Conservation (phyloP, 495 filamentous ascomycete genomes). For the Tuber brumale region DNA sequence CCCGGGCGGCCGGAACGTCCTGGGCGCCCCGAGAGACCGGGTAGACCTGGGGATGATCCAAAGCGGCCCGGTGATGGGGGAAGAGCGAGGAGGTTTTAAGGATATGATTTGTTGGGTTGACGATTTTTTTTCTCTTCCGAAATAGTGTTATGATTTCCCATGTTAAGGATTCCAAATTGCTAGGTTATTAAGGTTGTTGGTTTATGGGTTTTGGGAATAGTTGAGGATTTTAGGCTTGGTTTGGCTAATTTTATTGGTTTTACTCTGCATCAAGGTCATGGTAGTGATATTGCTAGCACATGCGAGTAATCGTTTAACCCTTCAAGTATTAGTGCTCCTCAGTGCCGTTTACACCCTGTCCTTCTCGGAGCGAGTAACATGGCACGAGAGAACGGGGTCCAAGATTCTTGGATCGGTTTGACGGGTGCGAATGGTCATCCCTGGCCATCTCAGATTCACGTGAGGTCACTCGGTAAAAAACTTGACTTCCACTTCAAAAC, state of each 20-base stretch:
- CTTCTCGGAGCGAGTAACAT: neutral
- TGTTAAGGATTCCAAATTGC: neutral
- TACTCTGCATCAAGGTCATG: neutral
- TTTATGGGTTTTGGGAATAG: conserved; percentile 3
- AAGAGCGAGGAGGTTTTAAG: conserved; percentile 19
- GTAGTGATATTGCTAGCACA: neutral
- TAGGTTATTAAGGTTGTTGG: neutral
- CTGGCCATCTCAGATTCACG: neutral
- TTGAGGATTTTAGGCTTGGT: conserved; percentile 4
- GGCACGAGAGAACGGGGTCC: neutral
- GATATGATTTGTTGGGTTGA: neutral
- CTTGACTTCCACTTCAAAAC: neutral
- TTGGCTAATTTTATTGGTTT: neutral
- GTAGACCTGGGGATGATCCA: neutral
- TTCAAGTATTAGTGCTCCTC: neutral
- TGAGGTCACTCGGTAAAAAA: neutral
- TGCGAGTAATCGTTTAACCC: conserved; percentile 6
- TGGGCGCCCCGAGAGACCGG: neutral
- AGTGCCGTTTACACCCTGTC: neutral
- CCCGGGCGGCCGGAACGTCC: neutral
- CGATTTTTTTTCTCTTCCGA: neutral
- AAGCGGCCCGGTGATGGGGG: conserved; percentile 10
- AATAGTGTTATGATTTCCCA: neutral
- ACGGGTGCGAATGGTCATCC: neutral
- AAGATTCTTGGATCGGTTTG: neutral